Evolutionary conservation across 495 filamentous ascomycete genomes (phyloP), one percentile per base, ranked within the genome.

Genomic region (Achaetomiella virescens): DNA sequence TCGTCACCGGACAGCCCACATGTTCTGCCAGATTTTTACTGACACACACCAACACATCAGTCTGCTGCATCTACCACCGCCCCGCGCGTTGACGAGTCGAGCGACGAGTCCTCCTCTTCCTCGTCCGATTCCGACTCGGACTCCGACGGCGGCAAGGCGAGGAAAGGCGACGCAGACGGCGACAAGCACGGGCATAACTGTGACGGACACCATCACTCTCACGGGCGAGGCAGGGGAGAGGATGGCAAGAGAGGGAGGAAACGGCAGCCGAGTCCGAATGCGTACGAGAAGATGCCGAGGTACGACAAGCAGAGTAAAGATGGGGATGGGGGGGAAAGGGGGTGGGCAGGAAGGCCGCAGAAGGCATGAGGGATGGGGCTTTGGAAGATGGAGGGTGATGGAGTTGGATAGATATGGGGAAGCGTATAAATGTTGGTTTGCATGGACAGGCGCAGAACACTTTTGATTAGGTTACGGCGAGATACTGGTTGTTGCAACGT

Each of bases 51-150:
- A 17, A 14, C 35, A 12, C 37, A 37, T 37, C 61, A 97, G 95
- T 97, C 21, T 99, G 93, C 80, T 99, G 93, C 70, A 97, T 97
- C 67, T 99, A 97, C 75, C 91, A 95, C 75, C 87, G 88, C 56
- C 82, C 89, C 85, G 84, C 49, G 79, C 38, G 82, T 91, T 9
- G 93, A 86, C 69, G 93, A 97, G 69, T 95, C 89, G 15, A 89
- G 84, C 58, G 86, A 86, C 54, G 87, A 91, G 61, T 86, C 84
- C 24, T 84, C 84, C 15, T 82, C 84, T 35, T 73, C 72, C 2
- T 73, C 72, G 6, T 68, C 68, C 22, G 83, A 81, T 15, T 72
- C 69, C 24, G 78, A 78, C 27, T 54, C 60, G 5, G 73, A 73
- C 42, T 60, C 68, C 33, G 71, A 65, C 22, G 46, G 58, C 21